phyloP scores from a whole-genome alignment of 257 asterid species.

The Salvia miltiorrhiza region DNA sequence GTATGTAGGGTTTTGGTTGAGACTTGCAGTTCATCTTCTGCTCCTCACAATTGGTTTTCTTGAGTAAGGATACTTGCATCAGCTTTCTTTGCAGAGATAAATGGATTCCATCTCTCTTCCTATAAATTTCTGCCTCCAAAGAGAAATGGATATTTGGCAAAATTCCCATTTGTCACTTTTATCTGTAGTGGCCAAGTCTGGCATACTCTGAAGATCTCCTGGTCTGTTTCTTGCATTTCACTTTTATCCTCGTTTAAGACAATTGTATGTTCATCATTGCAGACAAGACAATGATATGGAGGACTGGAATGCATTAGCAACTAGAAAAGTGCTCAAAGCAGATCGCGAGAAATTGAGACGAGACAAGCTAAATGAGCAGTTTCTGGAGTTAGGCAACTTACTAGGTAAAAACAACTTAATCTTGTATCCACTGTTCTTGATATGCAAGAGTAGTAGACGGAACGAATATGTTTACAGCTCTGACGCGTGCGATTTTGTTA shows the following conservation, averaged over 20 bases:
- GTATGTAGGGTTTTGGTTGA: neutral
- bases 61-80: neutral
- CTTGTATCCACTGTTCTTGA: neutral
- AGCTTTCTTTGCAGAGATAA: neutral
- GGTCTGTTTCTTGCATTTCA: neutral
- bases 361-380: constrained; percentile 11
- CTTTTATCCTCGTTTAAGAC: neutral
- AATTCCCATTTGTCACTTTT: neutral
- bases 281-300: constrained; percentile 10
- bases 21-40: neutral
- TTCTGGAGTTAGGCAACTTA: constrained; percentile 6
- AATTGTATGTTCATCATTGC: neutral
- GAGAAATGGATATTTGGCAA: neutral
- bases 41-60: neutral
- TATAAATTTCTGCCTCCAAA: neutral
- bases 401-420: constrained; percentile 1
- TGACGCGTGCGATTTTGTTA: neutral
- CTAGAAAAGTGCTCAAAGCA: neutral
- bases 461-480: neutral
- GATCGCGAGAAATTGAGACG: constrained; percentile 19
- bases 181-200: neutral
- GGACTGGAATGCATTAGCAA: neutral
- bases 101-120: neutral
- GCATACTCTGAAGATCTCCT: too few relatives aligned
- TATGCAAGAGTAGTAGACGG: neutral